Evolutionary conservation across 176 grass and related monocot species (phyloP).

Genomic region (Bromus sterilis): DNA sequence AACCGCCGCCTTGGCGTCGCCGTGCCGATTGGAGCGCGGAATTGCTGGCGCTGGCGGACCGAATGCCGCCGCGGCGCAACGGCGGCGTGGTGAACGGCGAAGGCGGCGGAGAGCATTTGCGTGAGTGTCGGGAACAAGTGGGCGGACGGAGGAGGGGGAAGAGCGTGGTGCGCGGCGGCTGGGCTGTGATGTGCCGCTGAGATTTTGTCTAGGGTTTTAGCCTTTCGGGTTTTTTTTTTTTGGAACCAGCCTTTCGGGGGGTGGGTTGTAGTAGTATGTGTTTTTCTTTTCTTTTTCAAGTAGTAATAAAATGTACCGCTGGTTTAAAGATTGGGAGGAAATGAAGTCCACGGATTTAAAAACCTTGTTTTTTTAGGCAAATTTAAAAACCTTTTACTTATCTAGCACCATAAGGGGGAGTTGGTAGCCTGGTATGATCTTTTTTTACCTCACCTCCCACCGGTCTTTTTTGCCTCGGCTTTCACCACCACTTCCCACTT

Average conservation of each 20-base stretch:
- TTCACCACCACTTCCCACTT: no score
- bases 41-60: neutral
- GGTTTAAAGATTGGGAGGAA: neutral
- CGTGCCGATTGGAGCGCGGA: neutral
- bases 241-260: no score
- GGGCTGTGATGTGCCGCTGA: neutral
- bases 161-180: neutral
- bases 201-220: neutral
- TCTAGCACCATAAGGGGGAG: no score
- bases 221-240: neutral
- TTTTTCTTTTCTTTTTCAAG: neutral
- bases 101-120: slow-evolving; percentile 20
- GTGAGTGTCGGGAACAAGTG: neutral
- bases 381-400: no score
- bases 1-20: neutral
- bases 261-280: neutral
- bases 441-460: no score
- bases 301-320: neutral
- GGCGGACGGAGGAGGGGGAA: neutral
- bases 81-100: neutral
- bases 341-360: neutral
- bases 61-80: neutral
- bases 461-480: no score
- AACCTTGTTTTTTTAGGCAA: no score
- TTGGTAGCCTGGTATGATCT: no score